phyloP scores from a whole-genome alignment of 495 filamentous ascomycete genomes.

The Podospora bellae-mahoneyi region DNA sequence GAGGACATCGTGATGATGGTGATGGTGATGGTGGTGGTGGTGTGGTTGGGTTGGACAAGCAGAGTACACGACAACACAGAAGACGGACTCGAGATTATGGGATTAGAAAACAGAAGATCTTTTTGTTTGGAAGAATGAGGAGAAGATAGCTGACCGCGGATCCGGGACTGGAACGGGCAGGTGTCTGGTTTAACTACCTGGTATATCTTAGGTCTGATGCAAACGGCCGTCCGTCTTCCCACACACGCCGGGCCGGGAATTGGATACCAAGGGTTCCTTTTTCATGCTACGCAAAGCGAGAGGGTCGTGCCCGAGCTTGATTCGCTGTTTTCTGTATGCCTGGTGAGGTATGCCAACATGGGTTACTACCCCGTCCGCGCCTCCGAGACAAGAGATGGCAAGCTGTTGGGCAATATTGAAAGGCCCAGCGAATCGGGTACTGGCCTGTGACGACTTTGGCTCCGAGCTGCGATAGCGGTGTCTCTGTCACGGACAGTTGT shows the following conservation, averaged over 20 bases:
- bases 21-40: not conserved
- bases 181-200: not conserved
- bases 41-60: not conserved
- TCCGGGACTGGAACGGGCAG: not conserved
- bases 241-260: not conserved
- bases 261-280: not conserved
- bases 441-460: not conserved
- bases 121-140: not conserved
- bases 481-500: not conserved
- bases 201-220: not conserved
- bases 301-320: constrained; percentile 20
- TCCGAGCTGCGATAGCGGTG: not conserved
- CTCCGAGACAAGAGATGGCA: constrained; percentile 16
- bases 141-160: not conserved
- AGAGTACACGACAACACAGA: not conserved
- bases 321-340: constrained; percentile 5
- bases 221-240: not conserved
- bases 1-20: constrained; percentile 7
- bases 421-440: constrained; percentile 7
- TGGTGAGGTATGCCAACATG: constrained; percentile 6
- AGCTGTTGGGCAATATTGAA: not conserved
- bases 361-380: not conserved
- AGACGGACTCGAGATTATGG: not conserved
- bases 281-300: constrained; percentile 1
- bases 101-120: not conserved